Conservation (phyloP, 2,329 filamentous ascomycete genomes). For the Arthrobotrys sinensis region DNA sequence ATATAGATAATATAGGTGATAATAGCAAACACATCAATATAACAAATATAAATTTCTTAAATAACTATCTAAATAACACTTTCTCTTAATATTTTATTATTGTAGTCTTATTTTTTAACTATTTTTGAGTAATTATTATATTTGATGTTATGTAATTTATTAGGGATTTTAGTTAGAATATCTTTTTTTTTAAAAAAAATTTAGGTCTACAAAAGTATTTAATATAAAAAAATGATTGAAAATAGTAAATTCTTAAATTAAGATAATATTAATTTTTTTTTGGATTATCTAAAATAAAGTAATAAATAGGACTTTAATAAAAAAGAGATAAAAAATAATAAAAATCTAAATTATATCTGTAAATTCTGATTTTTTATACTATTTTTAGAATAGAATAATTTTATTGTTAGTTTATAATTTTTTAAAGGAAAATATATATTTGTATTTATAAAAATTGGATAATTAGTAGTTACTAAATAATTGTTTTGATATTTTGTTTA, state of each 20-base stretch:
- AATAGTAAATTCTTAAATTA: not conserved
- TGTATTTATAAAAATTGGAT: not conserved
- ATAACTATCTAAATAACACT: not conserved
- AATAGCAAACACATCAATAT: not conserved
- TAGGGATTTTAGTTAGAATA: not conserved
- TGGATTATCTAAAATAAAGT: not conserved
- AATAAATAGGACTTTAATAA: not conserved
- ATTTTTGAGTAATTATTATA: too few relatives aligned
- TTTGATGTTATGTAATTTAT: not conserved
- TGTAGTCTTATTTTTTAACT: not conserved
- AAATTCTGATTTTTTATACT: conserved; percentile 1
- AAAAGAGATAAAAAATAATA: conserved; percentile 3
- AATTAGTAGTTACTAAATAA: not conserved
- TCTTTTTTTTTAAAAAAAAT: not conserved
- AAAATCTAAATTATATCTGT: not conserved
- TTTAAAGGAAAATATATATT: not conserved
- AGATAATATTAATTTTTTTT: not conserved
- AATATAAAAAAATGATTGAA: not conserved
- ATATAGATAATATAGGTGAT: not conserved
- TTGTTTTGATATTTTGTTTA: not conserved
- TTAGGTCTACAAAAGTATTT: not conserved
- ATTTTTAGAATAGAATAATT: not conserved
- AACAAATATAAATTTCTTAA: not conserved
- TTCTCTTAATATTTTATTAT: not conserved
- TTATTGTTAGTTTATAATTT: conserved; percentile 1